Percentiles rank a stretch among this genome's conserved stretches.
These are phyloP conservation scores for Murraya paniculata DNA, from an alignment of 345 rosid species.

Conservation along the genomic window DNA sequence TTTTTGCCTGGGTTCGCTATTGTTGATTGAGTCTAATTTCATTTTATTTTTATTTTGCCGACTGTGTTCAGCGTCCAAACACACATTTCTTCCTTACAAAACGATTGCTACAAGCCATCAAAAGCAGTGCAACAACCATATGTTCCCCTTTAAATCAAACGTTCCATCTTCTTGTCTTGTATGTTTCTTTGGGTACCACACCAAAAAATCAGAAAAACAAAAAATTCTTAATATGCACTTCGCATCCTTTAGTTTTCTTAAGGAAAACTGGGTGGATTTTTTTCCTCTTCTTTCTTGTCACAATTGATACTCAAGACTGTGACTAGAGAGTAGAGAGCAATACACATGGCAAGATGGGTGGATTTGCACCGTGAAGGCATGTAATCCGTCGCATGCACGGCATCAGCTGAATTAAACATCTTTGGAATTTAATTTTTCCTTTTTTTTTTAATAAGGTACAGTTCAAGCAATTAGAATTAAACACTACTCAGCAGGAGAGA, in stretches of 20 bases:
- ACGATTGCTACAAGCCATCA: conserved; percentile 7
- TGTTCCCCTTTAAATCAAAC: neutral
- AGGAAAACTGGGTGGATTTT: too few species aligned
- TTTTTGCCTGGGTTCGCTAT: conserved; percentile 15
- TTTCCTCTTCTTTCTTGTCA: neutral
- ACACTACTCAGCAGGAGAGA: too few species aligned
- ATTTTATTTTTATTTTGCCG: neutral
- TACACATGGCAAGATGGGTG: neutral
- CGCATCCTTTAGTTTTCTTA: too few species aligned
- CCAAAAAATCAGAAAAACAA: too few species aligned
- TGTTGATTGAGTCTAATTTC: conserved; percentile 16
- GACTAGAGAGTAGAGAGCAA: neutral
- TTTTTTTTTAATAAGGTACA: too few species aligned
- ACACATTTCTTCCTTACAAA: neutral
- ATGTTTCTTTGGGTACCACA: neutral
- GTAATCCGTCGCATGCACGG: too few species aligned
- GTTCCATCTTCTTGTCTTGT: neutral
- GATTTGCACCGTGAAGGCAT: neutral
- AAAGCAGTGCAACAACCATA: conserved; percentile 13
- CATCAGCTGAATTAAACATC: too few species aligned
- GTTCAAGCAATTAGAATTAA: too few species aligned
- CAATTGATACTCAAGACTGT: neutral
- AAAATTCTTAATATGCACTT: too few species aligned
- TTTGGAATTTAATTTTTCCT: too few species aligned
- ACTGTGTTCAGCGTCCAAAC: neutral